Base-by-base conservation (phyloP, 2,329 filamentous ascomycete species). In the Cladophialophora bantiana region DNA sequence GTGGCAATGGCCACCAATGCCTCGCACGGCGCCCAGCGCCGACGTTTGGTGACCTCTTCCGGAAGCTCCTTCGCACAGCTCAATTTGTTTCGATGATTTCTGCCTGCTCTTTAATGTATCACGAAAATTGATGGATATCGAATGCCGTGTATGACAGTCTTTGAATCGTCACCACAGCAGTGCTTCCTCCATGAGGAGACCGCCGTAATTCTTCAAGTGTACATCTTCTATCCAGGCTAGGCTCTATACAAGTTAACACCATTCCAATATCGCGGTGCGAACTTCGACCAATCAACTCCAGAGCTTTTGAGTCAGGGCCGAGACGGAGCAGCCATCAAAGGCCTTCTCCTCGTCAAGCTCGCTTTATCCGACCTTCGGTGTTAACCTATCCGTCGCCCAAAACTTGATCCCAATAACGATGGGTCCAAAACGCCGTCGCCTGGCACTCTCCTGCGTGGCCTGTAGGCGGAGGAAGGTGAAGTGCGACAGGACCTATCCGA, bases 391-490 rank as follows among this genome's bases (percentile, higher is more conserved):
- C 31, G 34, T 34, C 34, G 9, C 45, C 2, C 9, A 52, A 36
- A 61, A 32, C 57, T 61, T 36, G 61, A 62, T 45, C 55, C 32
- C 38, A 48, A 20, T 4, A 58, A 40, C 59, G 40, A 73, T 73
- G 71, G 71, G 71, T 40, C 68, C 68, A 38, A 73, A 71, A 57
- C 71, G 71, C 20, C 69, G 70, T 15, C 68, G 71, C 45, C 60
- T 72, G 26, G 71, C 71, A 32, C 59, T 73, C 34, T 71, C 69
- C 26, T 73, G 71, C 52, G 71, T 73, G 31, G 70, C 70, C 35
- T 73, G 71, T 50, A 64, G 71, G 36, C 59, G 64, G 9, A 56
- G 72, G 9, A 74, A 74, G 53, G 71, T 74, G 34, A 73, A 72
- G 56, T 74, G 72, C 53, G 72, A 73, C 38, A 65, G 72, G n/a